phyloP scores from a whole-genome alignment of 345 rosid genomes.

The Melastoma malabathricum region DNA sequence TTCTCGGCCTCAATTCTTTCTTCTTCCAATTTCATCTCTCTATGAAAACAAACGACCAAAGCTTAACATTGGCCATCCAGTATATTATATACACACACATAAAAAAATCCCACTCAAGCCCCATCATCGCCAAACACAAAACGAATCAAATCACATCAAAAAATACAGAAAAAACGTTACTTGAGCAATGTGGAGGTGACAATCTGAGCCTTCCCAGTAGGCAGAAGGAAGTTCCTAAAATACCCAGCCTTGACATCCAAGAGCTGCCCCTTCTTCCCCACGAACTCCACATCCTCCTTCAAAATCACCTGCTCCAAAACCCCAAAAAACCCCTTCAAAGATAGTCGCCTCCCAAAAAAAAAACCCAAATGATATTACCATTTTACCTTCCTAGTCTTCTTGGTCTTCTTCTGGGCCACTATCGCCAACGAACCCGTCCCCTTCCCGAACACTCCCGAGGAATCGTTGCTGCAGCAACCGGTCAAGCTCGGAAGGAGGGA shows the following conservation, averaged over 20 bases:
- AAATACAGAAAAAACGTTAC: constrained; percentile 24
- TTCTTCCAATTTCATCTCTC: constrained; percentile 78
- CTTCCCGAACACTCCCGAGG: constrained; percentile 24
- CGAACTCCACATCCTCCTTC: constrained; percentile 63
- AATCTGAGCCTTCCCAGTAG: constrained; percentile 77
- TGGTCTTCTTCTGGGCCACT: constrained; percentile 62
- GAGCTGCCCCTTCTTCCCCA: constrained; percentile 75
- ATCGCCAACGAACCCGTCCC: constrained; percentile 20
- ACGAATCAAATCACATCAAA: neutral
- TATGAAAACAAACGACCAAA: constrained; percentile 14
- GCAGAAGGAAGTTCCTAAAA: constrained; percentile 72
- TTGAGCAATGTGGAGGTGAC: constrained; percentile 67
- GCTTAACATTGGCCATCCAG: no score
- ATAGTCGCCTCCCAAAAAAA: neutral
- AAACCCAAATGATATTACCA: neutral
- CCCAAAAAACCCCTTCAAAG: neutral
- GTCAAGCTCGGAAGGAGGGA: constrained; percentile 29
- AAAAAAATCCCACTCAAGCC: no score
- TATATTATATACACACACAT: no score
- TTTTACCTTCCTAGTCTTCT: constrained; percentile 57
- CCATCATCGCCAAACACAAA: neutral
- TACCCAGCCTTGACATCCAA: constrained; percentile 80
- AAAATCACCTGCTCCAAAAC: constrained; percentile 43
- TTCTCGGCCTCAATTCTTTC: constrained; percentile 92
- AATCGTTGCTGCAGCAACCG: constrained; percentile 21